Evolutionary conservation across 2,329 filamentous ascomycete genomes (phyloP), one percentile per base, ranked within the genome.

Genomic region (Cladosporium sp.): DNA sequence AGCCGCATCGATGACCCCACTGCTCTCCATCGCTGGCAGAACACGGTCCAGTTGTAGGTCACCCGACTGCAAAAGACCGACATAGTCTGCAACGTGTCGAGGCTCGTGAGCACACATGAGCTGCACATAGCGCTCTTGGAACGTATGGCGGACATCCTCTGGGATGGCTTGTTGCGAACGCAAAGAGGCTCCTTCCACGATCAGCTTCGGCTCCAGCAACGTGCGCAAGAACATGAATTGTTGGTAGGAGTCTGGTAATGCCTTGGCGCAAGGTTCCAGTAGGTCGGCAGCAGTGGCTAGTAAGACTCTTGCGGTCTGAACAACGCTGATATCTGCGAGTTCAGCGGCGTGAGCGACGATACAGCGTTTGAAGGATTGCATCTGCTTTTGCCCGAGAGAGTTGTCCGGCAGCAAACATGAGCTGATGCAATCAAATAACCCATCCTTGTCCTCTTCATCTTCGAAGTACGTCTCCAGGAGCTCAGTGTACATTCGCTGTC

Each of bases 31-130:
- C 0, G 85, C 84, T 4, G 91, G 90, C 7, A 99, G 76, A 1
- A 99, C 78, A 47, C 83, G 80, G 11, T 93, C 88, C 0, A 99
- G 78, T 19, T 84, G 80, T 22, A 99, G 72, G 64, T 96, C 85
- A 9, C 86, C 84, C 3, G 85, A 84, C 58, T 89, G 87, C 2
- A 95, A 76, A 1, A 81, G 66, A 32, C 86, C 84, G 22, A 97
- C 81, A 66, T 93, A 99, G 50, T 90, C 85, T 2, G 88, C 88
- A 2, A 99, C 92, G 60, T 91, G 89, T 0, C 79, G 71, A 3
- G 89, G 82, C 53, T 96, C 82, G 66, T 89, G 96, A 51, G 75
- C 81, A 70, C 95, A 99, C 84, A 97, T 91, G 19, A 99, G 80
- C 60, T 87, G 86, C 4, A 97, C 84, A 67, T 97, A 97, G 50